A percentile compares a stretch with the other conserved stretches of the same genome.
phyloP scores from a whole-genome alignment of 495 filamentous ascomycete species.

The Parathielavia appendiculata region DNA sequence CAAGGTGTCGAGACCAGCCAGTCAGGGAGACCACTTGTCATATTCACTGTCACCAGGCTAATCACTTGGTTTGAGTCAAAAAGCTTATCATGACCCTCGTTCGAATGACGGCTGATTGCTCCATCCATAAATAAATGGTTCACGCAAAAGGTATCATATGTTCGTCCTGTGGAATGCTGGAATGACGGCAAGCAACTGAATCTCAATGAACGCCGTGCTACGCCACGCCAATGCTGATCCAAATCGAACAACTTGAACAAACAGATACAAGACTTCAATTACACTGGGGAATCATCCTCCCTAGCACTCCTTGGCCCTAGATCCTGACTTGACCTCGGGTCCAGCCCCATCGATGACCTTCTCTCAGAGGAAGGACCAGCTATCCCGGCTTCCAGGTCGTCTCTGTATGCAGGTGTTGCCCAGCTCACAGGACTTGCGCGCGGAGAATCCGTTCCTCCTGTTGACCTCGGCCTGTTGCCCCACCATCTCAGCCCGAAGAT shows the following conservation, averaged over 20 bases:
- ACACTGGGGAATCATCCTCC: constrained; percentile 11
- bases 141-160: neutral
- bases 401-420: constrained; percentile 11
- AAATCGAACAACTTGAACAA: neutral
- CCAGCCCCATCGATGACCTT: neutral
- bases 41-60: neutral
- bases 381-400: constrained; percentile 8
- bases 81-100: neutral
- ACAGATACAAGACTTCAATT: constrained; percentile 2
- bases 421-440: neutral
- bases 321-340: constrained; percentile 1
- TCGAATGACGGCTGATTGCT: neutral
- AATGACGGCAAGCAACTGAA: neutral
- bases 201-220: neutral
- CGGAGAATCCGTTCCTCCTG: constrained; percentile 2
- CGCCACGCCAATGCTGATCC: constrained; percentile 1
- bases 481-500: constrained; percentile 43
- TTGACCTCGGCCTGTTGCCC: constrained; percentile 16
- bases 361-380: neutral
- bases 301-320: neutral
- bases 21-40: neutral
- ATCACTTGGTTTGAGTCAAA: too few species aligned
- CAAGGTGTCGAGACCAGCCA: neutral
- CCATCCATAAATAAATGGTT: too few species aligned
- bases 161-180: neutral